Percentiles rank a stretch among this genome's conserved stretches.
phyloP scores from a whole-genome alignment of 805 yeast species.

The Wickerhamiella brachini region DNA sequence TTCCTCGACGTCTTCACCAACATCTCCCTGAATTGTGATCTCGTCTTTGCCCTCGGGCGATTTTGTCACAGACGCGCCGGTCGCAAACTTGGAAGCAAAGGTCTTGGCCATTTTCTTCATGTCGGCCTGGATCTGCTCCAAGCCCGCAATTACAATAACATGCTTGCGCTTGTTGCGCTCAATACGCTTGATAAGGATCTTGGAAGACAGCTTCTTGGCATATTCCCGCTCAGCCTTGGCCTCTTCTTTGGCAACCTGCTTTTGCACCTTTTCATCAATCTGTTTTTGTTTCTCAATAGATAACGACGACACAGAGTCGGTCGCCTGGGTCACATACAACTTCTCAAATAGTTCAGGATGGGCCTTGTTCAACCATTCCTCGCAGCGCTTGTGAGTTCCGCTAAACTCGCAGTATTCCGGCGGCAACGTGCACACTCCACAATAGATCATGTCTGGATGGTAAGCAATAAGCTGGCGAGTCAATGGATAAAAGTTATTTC shows the following conservation, averaged over 20 bases:
- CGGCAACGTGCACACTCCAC: constrained; percentile 8
- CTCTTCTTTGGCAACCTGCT: constrained; percentile 66
- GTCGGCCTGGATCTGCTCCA: constrained; percentile 79
- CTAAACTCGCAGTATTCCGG: constrained; percentile 77
- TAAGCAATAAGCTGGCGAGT: not conserved
- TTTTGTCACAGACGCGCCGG: constrained; percentile 87
- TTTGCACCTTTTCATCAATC: constrained; percentile 67
- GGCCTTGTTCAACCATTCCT: constrained; percentile 57
- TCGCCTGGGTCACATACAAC: constrained; percentile 35
- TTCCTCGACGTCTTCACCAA: constrained; percentile 77
- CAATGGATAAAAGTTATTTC: no score
- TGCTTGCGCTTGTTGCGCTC: constrained; percentile 84
- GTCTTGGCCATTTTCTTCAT: constrained; percentile 83
- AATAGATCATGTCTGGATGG: constrained; percentile 3
- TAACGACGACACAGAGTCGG: constrained; percentile 22
- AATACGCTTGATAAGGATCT: constrained; percentile 70
- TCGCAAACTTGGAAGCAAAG: constrained; percentile 87
- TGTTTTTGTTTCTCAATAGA: constrained; percentile 72
- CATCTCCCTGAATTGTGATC: constrained; percentile 86
- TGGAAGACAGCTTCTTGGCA: constrained; percentile 63
- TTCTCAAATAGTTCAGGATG: constrained; percentile 43
- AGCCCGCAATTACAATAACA: constrained; percentile 72
- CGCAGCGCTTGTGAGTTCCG: constrained; percentile 64
- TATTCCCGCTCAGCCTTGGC: constrained; percentile 63
- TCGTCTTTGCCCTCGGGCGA: constrained; percentile 87